Base-by-base conservation (phyloP, 1,284 basidiomycete species). In the Ustilago cynodontis region DNA sequence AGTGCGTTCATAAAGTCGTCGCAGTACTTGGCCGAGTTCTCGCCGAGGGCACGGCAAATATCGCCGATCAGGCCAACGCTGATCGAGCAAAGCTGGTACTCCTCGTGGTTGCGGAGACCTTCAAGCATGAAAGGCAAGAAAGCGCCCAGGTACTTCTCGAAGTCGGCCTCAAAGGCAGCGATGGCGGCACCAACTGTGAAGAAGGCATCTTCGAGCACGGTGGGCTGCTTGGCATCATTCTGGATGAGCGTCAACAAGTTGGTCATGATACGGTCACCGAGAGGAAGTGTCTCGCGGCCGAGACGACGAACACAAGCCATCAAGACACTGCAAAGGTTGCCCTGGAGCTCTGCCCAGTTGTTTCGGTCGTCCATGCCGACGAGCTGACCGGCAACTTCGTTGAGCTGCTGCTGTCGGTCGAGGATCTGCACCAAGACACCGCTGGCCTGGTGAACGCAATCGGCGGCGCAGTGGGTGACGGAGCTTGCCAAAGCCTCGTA, bases 271-370 rank as follows among this genome's bases (percentile, higher is more conserved):
- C 94, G 91, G 86, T 98, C 94, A 41, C 94, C 93, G 77, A 97
- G 88, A 5, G 95, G 94, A 79, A 92, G 91, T 73, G 98, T 93
- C 65, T 94, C 92, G 5, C 89, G 89, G 61, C 91, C 91, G 53
- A 98, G 89, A 87, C 95, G 93, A n/a, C 83, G 78, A 18, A 85
- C 79, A 26, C 75, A 70, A 9, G 84, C 81, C 73, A 81, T 83
- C 8, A 82, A 57, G 18, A 85, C 83, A 53, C 92, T 92, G 87
- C 95, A 98, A 82, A 98, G 90, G 87, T 96, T 97, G 87, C 94
- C 93, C 87, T 98, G 95, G 47, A 99, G 89, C 86, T 99, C 96
- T 85, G 95, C 96, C 94, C 96, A 98, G 88, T 98, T 99, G 87
- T 96, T 96, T 78, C 94, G 91, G 86, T 99, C 96, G 87, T 99